Percentiles rank a stretch among this genome's conserved stretches.
Conservation (phyloP, 164 flowering plant species). For the Liriodendron chinense region DNA sequence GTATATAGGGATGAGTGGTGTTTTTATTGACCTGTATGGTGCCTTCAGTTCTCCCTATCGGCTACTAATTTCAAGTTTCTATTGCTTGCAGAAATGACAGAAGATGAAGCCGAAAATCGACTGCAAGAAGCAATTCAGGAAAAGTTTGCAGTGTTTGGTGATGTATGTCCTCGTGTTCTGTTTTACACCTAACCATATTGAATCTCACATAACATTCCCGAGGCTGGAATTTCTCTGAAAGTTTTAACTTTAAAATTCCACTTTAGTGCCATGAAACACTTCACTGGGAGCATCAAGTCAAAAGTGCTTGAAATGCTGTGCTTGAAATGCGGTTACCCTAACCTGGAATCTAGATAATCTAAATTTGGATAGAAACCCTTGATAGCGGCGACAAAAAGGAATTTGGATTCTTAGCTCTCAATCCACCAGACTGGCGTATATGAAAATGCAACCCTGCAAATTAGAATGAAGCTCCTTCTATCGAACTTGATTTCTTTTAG, state of each 20-base stretch:
- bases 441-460: too few species aligned
- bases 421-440: background rate
- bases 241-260: background rate
- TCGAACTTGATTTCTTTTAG: too few species aligned
- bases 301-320: background rate
- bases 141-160: conserved; percentile 85
- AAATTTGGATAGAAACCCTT: background rate
- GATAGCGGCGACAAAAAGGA: background rate
- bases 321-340: background rate
- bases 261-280: background rate
- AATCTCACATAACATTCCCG: background rate
- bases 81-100: conserved; percentile 72
- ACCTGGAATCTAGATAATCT: background rate
- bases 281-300: background rate
- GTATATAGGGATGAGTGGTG: background rate
- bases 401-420: background rate
- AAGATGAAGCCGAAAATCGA: conserved; percentile 91
- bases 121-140: conserved; percentile 96
- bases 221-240: background rate
- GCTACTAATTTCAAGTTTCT: conserved; percentile 7
- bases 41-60: background rate
- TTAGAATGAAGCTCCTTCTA: too few species aligned
- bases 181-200: background rate
- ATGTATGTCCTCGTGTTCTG: conserved; percentile 46
- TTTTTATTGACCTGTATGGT: background rate